Conservation (phyloP, 805 yeast genomes). For the Zygosaccharomyces rouxii region DNA sequence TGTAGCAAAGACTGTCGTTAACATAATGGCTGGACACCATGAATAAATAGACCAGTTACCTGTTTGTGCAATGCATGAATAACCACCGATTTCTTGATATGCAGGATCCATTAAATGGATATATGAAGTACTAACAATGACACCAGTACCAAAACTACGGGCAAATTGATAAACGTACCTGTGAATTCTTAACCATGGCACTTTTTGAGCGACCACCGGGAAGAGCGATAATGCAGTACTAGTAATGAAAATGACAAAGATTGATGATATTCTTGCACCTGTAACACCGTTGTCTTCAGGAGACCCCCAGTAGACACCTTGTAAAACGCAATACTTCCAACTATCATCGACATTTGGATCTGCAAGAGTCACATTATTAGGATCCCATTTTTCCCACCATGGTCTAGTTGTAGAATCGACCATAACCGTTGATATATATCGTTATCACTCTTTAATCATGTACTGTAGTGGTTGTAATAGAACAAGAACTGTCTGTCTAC, state of each 20-base stretch:
- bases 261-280: slow-evolving; percentile 48
- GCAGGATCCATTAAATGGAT: slow-evolving; percentile 74
- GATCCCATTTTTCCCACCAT: slow-evolving; percentile 20
- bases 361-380: slow-evolving; percentile 30
- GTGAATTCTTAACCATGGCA: slow-evolving; percentile 43
- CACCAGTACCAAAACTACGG: slow-evolving; percentile 68
- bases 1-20: slow-evolving; percentile 38
- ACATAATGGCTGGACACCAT: slow-evolving; percentile 44
- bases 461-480: neutral
- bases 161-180: slow-evolving; percentile 14
- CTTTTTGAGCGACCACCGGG: slow-evolving; percentile 41
- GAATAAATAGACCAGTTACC: slow-evolving; percentile 43
- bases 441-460: neutral
- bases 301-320: slow-evolving; percentile 38
- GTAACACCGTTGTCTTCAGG: slow-evolving; percentile 40
- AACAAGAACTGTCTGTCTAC: too few relatives aligned
- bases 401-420: slow-evolving; percentile 4
- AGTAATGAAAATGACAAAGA: slow-evolving; percentile 54
- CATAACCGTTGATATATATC: neutral
- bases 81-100: slow-evolving; percentile 22
- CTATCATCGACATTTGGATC: slow-evolving; percentile 30
- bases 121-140: slow-evolving; percentile 76
- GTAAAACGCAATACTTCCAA: slow-evolving; percentile 40
- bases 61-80: slow-evolving; percentile 38
- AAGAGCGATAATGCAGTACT: slow-evolving; percentile 43